Conservation (phyloP, 225 moss, liverwort and hornwort species). For the Climacium dendroides region DNA sequence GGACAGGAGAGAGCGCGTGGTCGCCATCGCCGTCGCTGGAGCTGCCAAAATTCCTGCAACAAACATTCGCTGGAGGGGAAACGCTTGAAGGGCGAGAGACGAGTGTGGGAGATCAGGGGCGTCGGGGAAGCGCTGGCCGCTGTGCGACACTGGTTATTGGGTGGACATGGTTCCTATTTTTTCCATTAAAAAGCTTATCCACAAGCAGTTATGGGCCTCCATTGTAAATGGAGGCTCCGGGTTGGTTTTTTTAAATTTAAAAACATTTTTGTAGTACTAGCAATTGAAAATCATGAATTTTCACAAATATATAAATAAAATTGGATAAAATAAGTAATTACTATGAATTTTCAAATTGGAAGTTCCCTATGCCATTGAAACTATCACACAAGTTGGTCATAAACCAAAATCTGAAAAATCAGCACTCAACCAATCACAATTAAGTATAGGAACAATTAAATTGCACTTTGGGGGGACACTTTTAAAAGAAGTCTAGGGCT, state of each 20-base stretch:
- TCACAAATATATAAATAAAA: not conserved
- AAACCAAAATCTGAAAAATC: rapidly evolving
- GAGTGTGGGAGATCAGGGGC: not conserved
- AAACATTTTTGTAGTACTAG: too few relatives aligned
- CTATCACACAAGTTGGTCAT: rapidly evolving
- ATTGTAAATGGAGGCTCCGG: too few relatives aligned
- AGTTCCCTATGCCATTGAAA: rapidly evolving
- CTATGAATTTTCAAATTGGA: not conserved
- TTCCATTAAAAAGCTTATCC: slow-evolving; percentile 2
- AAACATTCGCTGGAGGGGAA: not conserved
- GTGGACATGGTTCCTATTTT: slow-evolving; percentile 9
- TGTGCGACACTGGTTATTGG: slow-evolving; percentile 2
- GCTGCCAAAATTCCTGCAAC: not conserved
- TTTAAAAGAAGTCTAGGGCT: rapidly evolving
- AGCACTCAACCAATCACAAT: rapidly evolving
- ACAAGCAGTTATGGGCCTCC: not conserved
- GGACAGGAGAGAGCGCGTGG: not conserved
- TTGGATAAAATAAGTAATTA: not conserved
- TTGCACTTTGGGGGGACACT: not conserved
- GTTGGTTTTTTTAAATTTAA: too few relatives aligned
- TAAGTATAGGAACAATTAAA: too few relatives aligned
- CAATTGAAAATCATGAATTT: not conserved
- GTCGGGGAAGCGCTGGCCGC: not conserved
- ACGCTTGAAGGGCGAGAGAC: not conserved
- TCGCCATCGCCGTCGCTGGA: not conserved